These are phyloP conservation scores for Pyricularia grisea DNA, from an alignment of 2,329 filamentous ascomycete genomes.

Conservation along the genomic window DNA sequence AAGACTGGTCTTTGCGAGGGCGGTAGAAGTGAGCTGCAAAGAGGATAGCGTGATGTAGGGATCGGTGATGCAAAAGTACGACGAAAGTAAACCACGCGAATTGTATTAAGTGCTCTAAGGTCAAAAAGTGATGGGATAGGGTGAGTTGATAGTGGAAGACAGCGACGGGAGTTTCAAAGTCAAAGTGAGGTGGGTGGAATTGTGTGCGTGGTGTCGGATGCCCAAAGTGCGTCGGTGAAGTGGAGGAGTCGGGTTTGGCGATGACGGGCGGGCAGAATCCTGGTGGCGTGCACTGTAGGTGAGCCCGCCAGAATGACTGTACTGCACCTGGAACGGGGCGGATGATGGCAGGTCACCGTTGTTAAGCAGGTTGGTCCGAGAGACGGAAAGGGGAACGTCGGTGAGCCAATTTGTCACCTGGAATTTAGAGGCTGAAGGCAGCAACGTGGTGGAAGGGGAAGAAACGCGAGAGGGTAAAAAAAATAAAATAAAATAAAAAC, in stretches of 20 bases:
- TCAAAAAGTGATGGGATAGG: not conserved
- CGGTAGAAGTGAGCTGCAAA: not conserved
- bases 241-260: not conserved
- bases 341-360: not conserved
- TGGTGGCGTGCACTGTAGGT: not conserved
- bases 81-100: not conserved
- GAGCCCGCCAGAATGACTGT: not conserved
- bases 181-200: not conserved
- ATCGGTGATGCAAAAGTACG: not conserved
- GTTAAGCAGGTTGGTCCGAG: not conserved
- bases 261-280: not conserved
- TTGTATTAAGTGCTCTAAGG: not conserved
- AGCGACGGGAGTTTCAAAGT: not conserved
- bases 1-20: not conserved
- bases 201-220: not conserved
- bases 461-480: too few species aligned
- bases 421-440: not conserved
- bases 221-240: not conserved
- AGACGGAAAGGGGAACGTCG: not conserved
- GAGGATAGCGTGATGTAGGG: not conserved
- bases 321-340: not conserved
- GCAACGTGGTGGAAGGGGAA: not conserved
- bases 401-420: not conserved
- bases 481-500: not conserved
- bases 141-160: not conserved